Percentiles rank a stretch among this genome's conserved stretches.
phyloP scores from a whole-genome alignment of 2,329 filamentous ascomycete genomes.

The Cercospora citrullina region DNA sequence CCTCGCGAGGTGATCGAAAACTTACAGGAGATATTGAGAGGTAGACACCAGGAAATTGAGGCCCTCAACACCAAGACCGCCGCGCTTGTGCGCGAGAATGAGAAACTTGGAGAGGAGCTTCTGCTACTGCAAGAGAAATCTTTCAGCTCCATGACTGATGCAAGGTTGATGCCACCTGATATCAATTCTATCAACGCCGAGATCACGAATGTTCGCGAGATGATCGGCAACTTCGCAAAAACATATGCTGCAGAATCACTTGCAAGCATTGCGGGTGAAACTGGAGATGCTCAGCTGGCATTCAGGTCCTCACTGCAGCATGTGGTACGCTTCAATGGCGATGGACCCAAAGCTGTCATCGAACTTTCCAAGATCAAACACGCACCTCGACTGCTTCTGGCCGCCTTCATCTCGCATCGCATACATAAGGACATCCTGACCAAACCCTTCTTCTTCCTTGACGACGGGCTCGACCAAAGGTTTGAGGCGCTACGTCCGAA shows the following conservation, averaged over 20 bases:
- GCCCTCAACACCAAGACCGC: neutral
- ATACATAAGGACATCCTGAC: neutral
- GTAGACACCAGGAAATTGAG: neutral
- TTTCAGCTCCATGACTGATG: slow-evolving; percentile 13
- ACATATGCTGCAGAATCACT: slow-evolving; percentile 5
- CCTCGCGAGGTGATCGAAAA: neutral
- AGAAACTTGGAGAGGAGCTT: slow-evolving; percentile 16
- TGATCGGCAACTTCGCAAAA: slow-evolving; percentile 15
- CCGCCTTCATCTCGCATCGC: neutral
- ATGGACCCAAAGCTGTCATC: neutral
- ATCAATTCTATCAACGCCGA: slow-evolving; percentile 11
- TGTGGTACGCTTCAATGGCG: neutral
- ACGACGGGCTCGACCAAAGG: neutral
- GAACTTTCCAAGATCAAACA: neutral
- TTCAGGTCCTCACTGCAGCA: neutral
- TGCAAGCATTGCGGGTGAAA: neutral
- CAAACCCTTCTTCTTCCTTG: neutral
- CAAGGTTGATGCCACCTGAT: slow-evolving; percentile 13
- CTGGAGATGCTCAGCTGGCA: neutral
- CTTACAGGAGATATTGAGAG: neutral
- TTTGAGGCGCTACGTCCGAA: neutral
- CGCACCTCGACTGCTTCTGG: neutral
- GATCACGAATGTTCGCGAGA: slow-evolving; percentile 8
- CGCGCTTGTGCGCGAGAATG: neutral
- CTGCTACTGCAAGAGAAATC: slow-evolving; percentile 9